Conservation (phyloP, 2,329 filamentous ascomycete genomes). For the Fusarium globosum region DNA sequence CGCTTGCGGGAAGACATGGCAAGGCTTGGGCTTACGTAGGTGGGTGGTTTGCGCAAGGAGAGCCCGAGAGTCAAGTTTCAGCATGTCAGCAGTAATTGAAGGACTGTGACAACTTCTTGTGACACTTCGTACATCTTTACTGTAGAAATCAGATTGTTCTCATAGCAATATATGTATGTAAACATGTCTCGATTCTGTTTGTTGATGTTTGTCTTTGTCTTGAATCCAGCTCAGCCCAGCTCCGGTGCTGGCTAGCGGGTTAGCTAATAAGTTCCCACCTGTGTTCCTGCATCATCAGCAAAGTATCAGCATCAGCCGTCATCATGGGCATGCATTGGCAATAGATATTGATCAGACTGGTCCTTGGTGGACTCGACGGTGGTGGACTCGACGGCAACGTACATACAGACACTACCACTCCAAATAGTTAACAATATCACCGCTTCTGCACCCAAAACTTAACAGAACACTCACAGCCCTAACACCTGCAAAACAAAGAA, state of each 20-base stretch:
- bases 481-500: not conserved
- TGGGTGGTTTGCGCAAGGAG: not conserved
- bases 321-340: not conserved
- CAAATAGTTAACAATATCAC: not conserved
- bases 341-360: not conserved
- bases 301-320: constrained; percentile 13
- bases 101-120: not conserved
- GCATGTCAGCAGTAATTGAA: not conserved
- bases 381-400: not conserved
- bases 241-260: constrained; percentile 14
- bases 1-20: constrained; percentile 5
- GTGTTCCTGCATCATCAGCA: constrained; percentile 22
- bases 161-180: not conserved
- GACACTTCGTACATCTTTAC: not conserved
- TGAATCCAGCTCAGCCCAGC: not conserved
- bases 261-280: constrained; percentile 12
- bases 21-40: constrained; percentile 20
- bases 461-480: constrained; percentile 8
- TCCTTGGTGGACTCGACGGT: not conserved
- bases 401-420: not conserved
- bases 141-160: not conserved
- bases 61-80: not conserved
- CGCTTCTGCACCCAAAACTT: not conserved
- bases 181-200: not conserved
- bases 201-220: constrained; percentile 3